Conservation (phyloP, 345 rosid genomes). For the Trapa bicornis region DNA sequence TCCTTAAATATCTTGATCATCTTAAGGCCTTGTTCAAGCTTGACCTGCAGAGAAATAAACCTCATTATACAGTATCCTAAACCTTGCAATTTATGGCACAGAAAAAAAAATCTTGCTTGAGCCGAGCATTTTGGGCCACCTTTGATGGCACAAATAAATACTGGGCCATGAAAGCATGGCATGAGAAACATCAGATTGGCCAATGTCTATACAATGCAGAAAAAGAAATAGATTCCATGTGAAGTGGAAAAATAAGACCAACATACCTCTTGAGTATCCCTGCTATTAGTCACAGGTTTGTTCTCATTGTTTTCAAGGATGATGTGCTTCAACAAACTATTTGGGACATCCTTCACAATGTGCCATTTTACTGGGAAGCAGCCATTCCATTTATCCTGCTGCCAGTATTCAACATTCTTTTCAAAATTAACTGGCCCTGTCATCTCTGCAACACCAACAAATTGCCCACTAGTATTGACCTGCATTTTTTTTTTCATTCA, state of each 20-base stretch:
- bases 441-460: slow-evolving; percentile 94
- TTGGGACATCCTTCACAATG: slow-evolving; percentile 87
- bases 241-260: background rate
- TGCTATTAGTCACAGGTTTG: slow-evolving; percentile 88
- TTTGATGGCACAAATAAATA: too few species aligned
- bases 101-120: too few species aligned
- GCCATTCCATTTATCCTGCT: slow-evolving; percentile 97
- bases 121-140: too few species aligned
- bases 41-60: slow-evolving; percentile 24
- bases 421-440: slow-evolving; percentile 74
- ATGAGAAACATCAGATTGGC: too few species aligned
- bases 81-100: too few species aligned
- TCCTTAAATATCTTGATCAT: slow-evolving; percentile 77
- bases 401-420: slow-evolving; percentile 78
- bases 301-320: slow-evolving; percentile 89
- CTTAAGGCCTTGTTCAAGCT: slow-evolving; percentile 65
- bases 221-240: background rate
- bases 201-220: background rate
- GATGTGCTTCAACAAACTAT: slow-evolving; percentile 76
- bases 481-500: slow-evolving; percentile 9
- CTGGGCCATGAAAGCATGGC: too few species aligned
- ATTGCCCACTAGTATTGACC: slow-evolving; percentile 97
- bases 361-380: slow-evolving; percentile 92
- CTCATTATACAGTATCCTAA: background rate
- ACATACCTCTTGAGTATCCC: slow-evolving; percentile 89